Percentiles rank a stretch among this genome's conserved stretches.
phyloP scores from a whole-genome alignment of 257 asterid genomes.

The Salvia rosmarinus region DNA sequence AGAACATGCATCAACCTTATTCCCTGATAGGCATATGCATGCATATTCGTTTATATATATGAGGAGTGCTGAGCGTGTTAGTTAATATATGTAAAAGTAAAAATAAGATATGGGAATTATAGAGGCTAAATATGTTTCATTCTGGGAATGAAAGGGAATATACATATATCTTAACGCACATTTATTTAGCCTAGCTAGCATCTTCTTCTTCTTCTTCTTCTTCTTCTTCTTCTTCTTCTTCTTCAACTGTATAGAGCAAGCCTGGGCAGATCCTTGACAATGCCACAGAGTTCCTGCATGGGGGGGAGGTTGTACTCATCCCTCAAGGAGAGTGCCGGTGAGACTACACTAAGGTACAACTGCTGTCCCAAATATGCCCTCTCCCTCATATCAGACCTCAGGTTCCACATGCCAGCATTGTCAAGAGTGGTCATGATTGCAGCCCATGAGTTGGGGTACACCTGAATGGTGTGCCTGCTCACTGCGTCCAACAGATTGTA shows the following conservation, averaged over 20 bases:
- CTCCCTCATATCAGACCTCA: constrained; percentile 58
- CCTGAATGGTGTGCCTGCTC: constrained; percentile 64
- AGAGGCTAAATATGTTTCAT: constrained; percentile 6
- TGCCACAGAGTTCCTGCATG: constrained; percentile 44
- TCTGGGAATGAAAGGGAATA: neutral
- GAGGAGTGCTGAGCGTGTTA: neutral
- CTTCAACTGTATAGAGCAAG: constrained; percentile 41
- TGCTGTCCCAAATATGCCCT: constrained; percentile 56
- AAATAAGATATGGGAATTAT: neutral
- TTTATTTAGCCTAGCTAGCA: neutral
- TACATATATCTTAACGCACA: neutral
- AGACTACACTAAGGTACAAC: constrained; percentile 49
- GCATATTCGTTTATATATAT: neutral
- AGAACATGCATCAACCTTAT: constrained; percentile 2
- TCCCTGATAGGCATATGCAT: constrained; percentile 2
- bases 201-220: constrained; percentile 11
- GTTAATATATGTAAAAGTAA: neutral
- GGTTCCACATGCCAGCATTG: constrained; percentile 64
- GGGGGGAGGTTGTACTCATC: constrained; percentile 54
- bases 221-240: constrained; percentile 4
- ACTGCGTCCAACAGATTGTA: constrained; percentile 51
- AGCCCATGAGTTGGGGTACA: constrained; percentile 65
- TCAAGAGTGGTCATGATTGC: constrained; percentile 52
- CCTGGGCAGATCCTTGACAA: constrained; percentile 45
- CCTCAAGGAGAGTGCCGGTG: constrained; percentile 46